Evolutionary conservation across 345 rosid species (phyloP).

Genomic region (Trapa bicornis): DNA sequence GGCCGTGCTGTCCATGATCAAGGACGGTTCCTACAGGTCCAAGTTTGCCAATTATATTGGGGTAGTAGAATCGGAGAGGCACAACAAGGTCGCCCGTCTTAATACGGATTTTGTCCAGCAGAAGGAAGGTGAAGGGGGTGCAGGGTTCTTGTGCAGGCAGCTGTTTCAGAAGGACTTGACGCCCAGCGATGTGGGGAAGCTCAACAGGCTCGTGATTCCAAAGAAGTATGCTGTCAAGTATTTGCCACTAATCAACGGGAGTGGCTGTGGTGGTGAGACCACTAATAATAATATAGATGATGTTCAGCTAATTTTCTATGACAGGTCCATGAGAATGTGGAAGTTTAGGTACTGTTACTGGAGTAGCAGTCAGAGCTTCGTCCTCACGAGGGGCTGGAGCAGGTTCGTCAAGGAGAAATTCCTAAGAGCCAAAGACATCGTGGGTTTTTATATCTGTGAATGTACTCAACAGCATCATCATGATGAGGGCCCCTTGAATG

Average conservation of each 20-base stretch:
- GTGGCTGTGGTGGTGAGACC: slow-evolving; percentile 1
- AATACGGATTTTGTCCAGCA: too few relatives aligned
- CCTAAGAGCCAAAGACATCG: slow-evolving; percentile 16
- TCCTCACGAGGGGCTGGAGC: slow-evolving; percentile 84
- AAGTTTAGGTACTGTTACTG: slow-evolving; percentile 79
- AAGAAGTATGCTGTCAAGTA: slow-evolving; percentile 52
- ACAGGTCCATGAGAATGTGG: slow-evolving; percentile 59
- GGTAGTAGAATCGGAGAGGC: slow-evolving; percentile 5
- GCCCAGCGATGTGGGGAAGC: slow-evolving; percentile 81
- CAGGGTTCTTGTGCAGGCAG: slow-evolving; percentile 19
- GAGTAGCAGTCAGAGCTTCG: slow-evolving; percentile 82
- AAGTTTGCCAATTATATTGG: slow-evolving; percentile 33
- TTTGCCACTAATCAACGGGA: slow-evolving; percentile 28
- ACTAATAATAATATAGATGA: slow-evolving; percentile 10
- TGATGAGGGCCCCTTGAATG: too few relatives aligned
- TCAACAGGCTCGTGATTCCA: slow-evolving; percentile 79
- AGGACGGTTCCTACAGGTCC: slow-evolving; percentile 51
- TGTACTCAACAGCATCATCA: too few relatives aligned
- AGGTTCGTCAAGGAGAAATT: slow-evolving; percentile 54
- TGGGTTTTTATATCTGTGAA: too few relatives aligned
- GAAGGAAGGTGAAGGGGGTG: not conserved
- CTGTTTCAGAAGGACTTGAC: slow-evolving; percentile 69
- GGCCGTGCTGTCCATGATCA: slow-evolving; percentile 37
- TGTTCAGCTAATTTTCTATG: slow-evolving; percentile 39
- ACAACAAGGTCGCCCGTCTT: not conserved